Percentiles rank a stretch among this genome's conserved stretches.
phyloP scores from a whole-genome alignment of 768 basidiomycete genomes.

The Boletus sensibilis region DNA sequence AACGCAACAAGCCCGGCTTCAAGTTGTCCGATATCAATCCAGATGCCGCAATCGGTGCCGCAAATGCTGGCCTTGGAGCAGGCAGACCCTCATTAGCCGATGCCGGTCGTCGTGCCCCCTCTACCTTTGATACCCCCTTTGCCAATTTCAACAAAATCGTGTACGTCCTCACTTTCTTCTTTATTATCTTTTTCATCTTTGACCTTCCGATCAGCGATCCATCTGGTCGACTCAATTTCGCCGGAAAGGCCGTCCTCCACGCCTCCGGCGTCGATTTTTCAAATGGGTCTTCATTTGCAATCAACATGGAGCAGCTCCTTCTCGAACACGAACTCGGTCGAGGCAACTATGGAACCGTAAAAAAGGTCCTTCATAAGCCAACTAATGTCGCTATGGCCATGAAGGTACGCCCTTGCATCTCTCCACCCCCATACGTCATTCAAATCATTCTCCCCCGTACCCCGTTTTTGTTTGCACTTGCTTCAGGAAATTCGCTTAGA shows the following conservation, averaged over 20 bases:
- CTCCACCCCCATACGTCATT: constrained; percentile 12
- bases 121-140: constrained; percentile 73
- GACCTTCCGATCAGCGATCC: constrained; percentile 64
- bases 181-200: constrained; percentile 3
- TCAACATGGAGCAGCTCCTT: constrained; percentile 92
- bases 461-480: background rate
- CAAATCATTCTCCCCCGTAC: background rate
- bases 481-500: constrained; percentile 94
- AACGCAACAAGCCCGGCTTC: constrained; percentile 53
- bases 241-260: constrained; percentile 89
- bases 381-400: constrained; percentile 98
- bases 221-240: constrained; percentile 92
- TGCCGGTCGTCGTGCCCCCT: constrained; percentile 35
- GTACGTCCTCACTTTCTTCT: constrained; percentile 47
- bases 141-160: constrained; percentile 92
- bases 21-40: constrained; percentile 64
- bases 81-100: constrained; percentile 56
- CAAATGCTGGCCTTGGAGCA: constrained; percentile 68
- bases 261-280: constrained; percentile 87
- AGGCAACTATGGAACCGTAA: constrained; percentile 97
- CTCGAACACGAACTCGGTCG: constrained; percentile 92
- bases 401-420: constrained; percentile 63
- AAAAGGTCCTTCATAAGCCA: constrained; percentile 90
- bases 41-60: constrained; percentile 50
- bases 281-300: constrained; percentile 85